Percentiles rank a stretch among this genome's conserved stretches.
These are phyloP conservation scores for Agaricus blazei DNA, from an alignment of 768 basidiomycete genomes.

Conservation along the genomic window DNA sequence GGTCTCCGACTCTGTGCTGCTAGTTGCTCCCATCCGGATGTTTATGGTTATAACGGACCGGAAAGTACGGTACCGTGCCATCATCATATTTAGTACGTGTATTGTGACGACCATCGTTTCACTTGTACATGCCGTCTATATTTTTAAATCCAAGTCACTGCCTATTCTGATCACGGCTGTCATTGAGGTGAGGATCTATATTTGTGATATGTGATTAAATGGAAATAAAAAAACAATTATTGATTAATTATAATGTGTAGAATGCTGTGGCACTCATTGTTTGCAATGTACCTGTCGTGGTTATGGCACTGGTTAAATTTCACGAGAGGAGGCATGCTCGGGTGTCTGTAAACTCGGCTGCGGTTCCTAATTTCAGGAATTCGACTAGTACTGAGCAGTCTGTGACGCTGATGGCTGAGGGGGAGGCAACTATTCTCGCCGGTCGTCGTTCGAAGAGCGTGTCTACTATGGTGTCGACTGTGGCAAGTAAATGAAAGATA, in stretches of 20 bases:
- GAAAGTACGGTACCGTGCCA: conserved; percentile 32
- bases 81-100: conserved; percentile 52
- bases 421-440: too few species aligned
- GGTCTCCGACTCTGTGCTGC: conserved; percentile 40
- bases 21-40: conserved; percentile 40
- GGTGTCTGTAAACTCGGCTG: too few species aligned
- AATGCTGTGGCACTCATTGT: not conserved
- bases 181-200: conserved; percentile 31
- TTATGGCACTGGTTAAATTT: not conserved
- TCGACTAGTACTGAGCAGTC: too few species aligned
- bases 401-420: too few species aligned
- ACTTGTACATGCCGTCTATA: conserved; percentile 39
- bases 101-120: conserved; percentile 42
- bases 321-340: not conserved
- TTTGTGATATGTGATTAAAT: not conserved
- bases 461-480: too few species aligned
- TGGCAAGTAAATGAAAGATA: too few species aligned
- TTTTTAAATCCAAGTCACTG: conserved; percentile 26
- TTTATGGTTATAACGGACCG: conserved; percentile 35
- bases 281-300: not conserved
- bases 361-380: too few species aligned
- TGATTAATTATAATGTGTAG: not conserved
- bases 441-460: too few species aligned
- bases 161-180: conserved; percentile 33
- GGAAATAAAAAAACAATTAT: not conserved